phyloP scores from a whole-genome alignment of 768 basidiomycete species.

The Neoboletus subvelutipes region DNA sequence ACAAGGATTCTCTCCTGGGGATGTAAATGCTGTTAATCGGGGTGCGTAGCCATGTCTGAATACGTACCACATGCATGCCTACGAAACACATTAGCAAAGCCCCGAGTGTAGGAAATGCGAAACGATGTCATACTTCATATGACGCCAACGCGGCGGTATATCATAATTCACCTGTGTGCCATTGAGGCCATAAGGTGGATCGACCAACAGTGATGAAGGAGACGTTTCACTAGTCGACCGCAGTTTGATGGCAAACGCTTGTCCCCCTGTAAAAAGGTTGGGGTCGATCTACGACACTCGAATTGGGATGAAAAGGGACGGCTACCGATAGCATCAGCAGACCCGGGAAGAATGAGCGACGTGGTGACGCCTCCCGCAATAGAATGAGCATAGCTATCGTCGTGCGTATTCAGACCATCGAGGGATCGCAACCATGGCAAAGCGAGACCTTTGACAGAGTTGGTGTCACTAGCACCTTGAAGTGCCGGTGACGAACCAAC shows the following conservation, averaged over 20 bases:
- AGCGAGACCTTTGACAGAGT: slow-evolving; percentile 45
- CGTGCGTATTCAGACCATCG: slow-evolving; percentile 76
- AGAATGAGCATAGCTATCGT: slow-evolving; percentile 54
- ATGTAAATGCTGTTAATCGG: neutral
- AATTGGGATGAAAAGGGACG: neutral
- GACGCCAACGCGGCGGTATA: slow-evolving; percentile 55
- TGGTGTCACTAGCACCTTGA: slow-evolving; percentile 48
- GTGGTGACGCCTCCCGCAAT: slow-evolving; percentile 75
- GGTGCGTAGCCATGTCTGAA: slow-evolving; percentile 17
- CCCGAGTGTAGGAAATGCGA: neutral
- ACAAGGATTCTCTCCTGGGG: slow-evolving; percentile 57
- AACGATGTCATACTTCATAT: slow-evolving; percentile 60
- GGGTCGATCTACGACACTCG: neutral
- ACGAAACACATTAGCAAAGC: slow-evolving; percentile 8
- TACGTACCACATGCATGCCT: slow-evolving; percentile 61
- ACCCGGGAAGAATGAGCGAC: slow-evolving; percentile 73
- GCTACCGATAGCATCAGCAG: slow-evolving; percentile 57
- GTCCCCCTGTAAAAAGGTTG: slow-evolving; percentile 51
- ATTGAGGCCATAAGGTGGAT: slow-evolving; percentile 63
- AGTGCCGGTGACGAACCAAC: slow-evolving; percentile 40
- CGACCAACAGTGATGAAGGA: slow-evolving; percentile 64
- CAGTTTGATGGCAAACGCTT: slow-evolving; percentile 76
- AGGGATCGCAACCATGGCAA: slow-evolving; percentile 67
- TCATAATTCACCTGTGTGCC: slow-evolving; percentile 32
- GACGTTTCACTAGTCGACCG: slow-evolving; percentile 70